Evolutionary conservation across 1,284 basidiomycete genomes (phyloP).

Genomic region (Binderoboletus segoi): DNA sequence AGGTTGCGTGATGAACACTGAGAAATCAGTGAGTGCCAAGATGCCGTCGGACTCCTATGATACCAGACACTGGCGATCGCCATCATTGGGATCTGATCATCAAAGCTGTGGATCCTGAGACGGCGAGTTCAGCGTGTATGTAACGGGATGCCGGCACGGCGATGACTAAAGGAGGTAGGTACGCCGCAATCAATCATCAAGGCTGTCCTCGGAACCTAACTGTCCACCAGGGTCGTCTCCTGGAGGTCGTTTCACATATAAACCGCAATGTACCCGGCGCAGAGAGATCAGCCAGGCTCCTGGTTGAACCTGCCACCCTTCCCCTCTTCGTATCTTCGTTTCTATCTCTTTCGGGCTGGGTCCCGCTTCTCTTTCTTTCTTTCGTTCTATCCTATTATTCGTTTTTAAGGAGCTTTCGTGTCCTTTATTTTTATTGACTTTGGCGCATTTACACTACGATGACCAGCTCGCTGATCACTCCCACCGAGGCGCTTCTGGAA

Average conservation of each 20-base stretch:
- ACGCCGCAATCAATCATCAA: not conserved
- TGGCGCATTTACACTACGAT: slow-evolving; percentile 6
- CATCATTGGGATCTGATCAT: slow-evolving; percentile 9
- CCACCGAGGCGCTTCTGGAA: slow-evolving; percentile 34
- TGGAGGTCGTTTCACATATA: slow-evolving; percentile 12
- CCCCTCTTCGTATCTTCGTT: slow-evolving; percentile 2
- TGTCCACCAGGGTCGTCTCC: not conserved
- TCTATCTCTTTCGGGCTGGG: slow-evolving; percentile 21
- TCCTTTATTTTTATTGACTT: slow-evolving; percentile 1
- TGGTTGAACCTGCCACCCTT: slow-evolving; percentile 12
- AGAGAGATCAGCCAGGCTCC: slow-evolving; percentile 1
- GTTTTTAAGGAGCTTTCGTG: not conserved
- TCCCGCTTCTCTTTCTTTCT: slow-evolving; percentile 6
- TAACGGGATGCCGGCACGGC: not conserved
- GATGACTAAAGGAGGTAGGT: not conserved
- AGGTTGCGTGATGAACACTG: too few species aligned
- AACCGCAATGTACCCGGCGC: not conserved
- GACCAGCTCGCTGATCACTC: slow-evolving; percentile 23
- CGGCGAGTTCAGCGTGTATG: not conserved
- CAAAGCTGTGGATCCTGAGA: not conserved
- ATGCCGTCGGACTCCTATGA: not conserved
- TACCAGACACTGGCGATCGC: not conserved
- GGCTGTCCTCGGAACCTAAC: slow-evolving; percentile 6
- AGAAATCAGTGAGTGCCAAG: not conserved
- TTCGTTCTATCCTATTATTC: not conserved